phyloP scores from a whole-genome alignment of 2,329 filamentous ascomycete genomes.

The Hortaea werneckii region DNA sequence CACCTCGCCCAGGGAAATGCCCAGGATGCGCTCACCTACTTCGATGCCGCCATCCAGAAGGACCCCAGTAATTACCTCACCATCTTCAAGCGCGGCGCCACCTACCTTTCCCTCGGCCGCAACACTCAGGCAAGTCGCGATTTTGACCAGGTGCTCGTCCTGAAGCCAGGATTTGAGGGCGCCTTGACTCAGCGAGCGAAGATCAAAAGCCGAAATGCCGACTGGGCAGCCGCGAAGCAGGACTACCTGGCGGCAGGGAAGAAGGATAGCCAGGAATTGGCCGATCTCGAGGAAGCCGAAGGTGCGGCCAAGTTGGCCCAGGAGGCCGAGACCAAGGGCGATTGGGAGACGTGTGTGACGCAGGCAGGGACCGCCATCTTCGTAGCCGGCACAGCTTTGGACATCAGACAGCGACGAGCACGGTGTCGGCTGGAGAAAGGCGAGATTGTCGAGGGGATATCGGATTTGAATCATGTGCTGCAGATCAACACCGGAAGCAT shows the following conservation, averaged over 20 bases:
- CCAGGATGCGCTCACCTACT: slow-evolving; percentile 80
- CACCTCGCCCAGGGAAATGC: slow-evolving; percentile 81
- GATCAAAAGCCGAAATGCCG: slow-evolving; percentile 58
- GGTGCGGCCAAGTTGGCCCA: slow-evolving; percentile 37
- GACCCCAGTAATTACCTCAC: slow-evolving; percentile 91
- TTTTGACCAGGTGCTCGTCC: slow-evolving; percentile 76
- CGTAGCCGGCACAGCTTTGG: slow-evolving; percentile 62
- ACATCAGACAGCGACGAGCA: slow-evolving; percentile 66
- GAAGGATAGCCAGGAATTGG: slow-evolving; percentile 52
- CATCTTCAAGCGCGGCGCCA: slow-evolving; percentile 88
- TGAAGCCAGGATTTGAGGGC: slow-evolving; percentile 86
- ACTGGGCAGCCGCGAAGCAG: slow-evolving; percentile 64
- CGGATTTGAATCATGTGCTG: slow-evolving; percentile 74
- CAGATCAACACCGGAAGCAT: slow-evolving; percentile 73
- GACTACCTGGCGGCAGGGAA: slow-evolving; percentile 64
- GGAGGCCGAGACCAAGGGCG: slow-evolving; percentile 49
- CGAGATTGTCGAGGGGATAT: slow-evolving; percentile 76
- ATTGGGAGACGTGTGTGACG: slow-evolving; percentile 79
- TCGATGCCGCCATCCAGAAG: slow-evolving; percentile 77
- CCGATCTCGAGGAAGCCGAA: slow-evolving; percentile 44
- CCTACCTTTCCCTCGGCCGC: slow-evolving; percentile 82
- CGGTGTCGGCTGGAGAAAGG: slow-evolving; percentile 81
- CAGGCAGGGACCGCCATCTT: slow-evolving; percentile 78
- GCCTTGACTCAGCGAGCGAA: slow-evolving; percentile 82
- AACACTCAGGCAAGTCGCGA: slow-evolving; percentile 74